Conservation (phyloP, 2,329 filamentous ascomycete species). For the Mycosphaerella sp. region DNA sequence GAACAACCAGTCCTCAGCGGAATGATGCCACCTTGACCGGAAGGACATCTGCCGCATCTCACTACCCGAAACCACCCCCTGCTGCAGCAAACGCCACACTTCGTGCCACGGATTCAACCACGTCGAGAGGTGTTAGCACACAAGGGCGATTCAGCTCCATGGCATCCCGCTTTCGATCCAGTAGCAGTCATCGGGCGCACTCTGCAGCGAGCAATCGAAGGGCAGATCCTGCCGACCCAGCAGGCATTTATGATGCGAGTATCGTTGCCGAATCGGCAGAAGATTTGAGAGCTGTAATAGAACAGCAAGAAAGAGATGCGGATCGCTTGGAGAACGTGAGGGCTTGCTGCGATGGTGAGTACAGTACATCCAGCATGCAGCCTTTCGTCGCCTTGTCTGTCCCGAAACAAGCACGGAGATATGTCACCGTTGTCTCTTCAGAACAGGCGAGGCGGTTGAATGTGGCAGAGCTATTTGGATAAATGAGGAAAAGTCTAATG, state of each 20-base stretch:
- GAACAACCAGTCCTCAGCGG: slow-evolving; percentile 56
- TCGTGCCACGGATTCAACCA: slow-evolving; percentile 10
- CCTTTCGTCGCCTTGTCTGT: slow-evolving; percentile 1
- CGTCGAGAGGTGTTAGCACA: slow-evolving; percentile 25
- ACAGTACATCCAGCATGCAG: neutral
- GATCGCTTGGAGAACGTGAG: slow-evolving; percentile 89
- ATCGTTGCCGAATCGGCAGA: slow-evolving; percentile 63
- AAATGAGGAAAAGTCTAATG: neutral
- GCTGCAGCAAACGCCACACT: slow-evolving; percentile 3
- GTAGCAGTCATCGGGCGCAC: slow-evolving; percentile 21
- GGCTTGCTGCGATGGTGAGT: slow-evolving; percentile 93
- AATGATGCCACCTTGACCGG: slow-evolving; percentile 17
- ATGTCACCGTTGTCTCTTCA: slow-evolving; percentile 1
- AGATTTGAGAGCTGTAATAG: slow-evolving; percentile 72
- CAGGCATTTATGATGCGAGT: slow-evolving; percentile 47
- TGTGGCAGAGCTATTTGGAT: neutral
- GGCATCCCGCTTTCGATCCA: slow-evolving; percentile 23
- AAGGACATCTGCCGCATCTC: slow-evolving; percentile 10
- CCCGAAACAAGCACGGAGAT: neutral
- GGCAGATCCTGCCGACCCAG: slow-evolving; percentile 22
- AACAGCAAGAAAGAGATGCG: slow-evolving; percentile 66
- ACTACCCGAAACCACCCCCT: slow-evolving; percentile 2
- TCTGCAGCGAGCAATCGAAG: slow-evolving; percentile 17
- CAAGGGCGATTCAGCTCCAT: slow-evolving; percentile 36
- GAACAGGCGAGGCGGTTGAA: neutral